Evolutionary conservation across 352 stramenopile species (phyloP), one percentile per base, ranked within the genome.

Genomic region (Phytophthora fragariae): DNA sequence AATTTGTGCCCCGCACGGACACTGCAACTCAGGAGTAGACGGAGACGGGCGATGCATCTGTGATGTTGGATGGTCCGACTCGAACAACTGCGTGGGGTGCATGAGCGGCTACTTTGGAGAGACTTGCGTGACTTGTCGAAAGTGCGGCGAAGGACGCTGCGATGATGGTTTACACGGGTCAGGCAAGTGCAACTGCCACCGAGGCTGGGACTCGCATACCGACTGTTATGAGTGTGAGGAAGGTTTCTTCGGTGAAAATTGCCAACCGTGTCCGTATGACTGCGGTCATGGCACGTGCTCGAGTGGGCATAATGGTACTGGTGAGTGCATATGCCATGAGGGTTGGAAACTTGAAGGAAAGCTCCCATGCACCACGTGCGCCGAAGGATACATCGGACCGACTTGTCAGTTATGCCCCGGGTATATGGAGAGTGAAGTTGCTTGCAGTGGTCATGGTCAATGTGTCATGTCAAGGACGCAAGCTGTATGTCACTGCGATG

Each of bases 61-160:
- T 65, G 85, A 95, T 35, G 68, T 90, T 24, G 91, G 90, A 10
- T 97, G 89, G 88, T 94, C 89, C 12, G 84, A 94, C 62, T 97
- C 90, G 12, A 95, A 94, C 76, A 95, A 95, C 57, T 97, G 91
- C 61, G 91, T 96, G 47, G 88, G 89, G 8, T 97, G 91, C 61
- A 95, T 95, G 87, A 79, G 75, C 39, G 86, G 89, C 15, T 97
- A 96, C 65, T 97, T 83, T 60, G 79, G 91, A 8, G 77, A 90
- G 54, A 88, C 81, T 35, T 97, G 91, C 60, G 65, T 86, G 2
- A 8, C 77, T 9, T 97, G 91, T 65, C 87, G 88, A 9, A 90
- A 92, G 24, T 97, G 91, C 55, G 90, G 89, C 14, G 72, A 91
- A 81, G 89, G 89, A 5, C 77, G 86, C 14, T 97, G 91, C 62